A percentile compares a stretch with the other conserved stretches of the same genome.
These are phyloP conservation scores for Caryopteris hybrid DNA, from an alignment of 305 asterid species.

Conservation along the genomic window DNA sequence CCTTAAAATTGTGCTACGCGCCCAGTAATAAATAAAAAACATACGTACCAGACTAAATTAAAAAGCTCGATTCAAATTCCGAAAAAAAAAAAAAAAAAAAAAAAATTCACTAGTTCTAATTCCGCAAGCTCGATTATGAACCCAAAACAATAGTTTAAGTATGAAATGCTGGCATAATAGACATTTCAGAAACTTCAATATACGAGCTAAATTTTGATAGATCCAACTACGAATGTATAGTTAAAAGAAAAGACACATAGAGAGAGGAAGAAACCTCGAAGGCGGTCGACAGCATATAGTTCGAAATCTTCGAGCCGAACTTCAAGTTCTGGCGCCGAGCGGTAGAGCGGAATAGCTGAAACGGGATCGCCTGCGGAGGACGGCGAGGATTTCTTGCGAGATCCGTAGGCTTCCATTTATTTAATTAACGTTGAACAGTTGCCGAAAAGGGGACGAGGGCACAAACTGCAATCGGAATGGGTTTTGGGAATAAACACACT, in stretches of 20 bases:
- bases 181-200: background rate
- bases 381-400: conserved; percentile 37
- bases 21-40: background rate
- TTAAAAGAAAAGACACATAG: background rate
- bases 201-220: background rate
- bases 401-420: conserved; percentile 62
- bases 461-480: too few species aligned
- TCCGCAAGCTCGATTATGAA: background rate
- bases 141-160: background rate
- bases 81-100: too few species aligned
- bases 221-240: background rate
- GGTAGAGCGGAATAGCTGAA: conserved; percentile 61
- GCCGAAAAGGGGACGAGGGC: too few species aligned
- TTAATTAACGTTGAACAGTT: too few species aligned
- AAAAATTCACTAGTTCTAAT: background rate
- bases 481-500: too few species aligned
- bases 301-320: conserved; percentile 94
- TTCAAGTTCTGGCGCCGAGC: conserved; percentile 84
- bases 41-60: too few species aligned
- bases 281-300: conserved; percentile 79
- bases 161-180: background rate
- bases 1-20: background rate
- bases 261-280: conserved; percentile 52
- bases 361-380: conserved; percentile 27
- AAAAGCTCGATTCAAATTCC: background rate